Evolutionary conservation across 345 rosid genomes (phyloP), one percentile per base, ranked within the genome.

Genomic region (Populus nigra): DNA sequence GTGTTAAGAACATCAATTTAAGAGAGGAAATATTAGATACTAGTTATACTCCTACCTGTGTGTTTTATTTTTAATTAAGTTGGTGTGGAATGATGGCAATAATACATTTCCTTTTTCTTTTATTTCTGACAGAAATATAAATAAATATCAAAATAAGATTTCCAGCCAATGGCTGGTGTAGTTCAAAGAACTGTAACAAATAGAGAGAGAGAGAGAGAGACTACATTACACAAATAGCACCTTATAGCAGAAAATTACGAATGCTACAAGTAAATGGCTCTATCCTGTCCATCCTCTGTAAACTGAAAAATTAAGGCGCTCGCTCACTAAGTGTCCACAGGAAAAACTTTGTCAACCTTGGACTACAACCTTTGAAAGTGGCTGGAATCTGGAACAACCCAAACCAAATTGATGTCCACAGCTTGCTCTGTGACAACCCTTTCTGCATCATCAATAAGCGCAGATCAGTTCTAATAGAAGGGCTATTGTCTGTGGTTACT

Each of bases 61-160:
- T 33, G 36, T 33, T 33, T 33, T 33, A 33, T 33, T 33, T 33
- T 33, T 5, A 33, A 33, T 33, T 33, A 33, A 33, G 36, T 33
- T 33, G 36, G 36, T 33, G 36, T 53, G 47, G 68, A 17, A 16
- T 45, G 43, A 47, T 50, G 62, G 43, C 62, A 25, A 71, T 36
- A 66, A 77, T 71, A 35, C 18, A 45, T 35, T 11, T 57, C 41
- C 31, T 4, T 68, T 49, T 65, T 57, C 71, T 35, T 82, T 84
- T 79, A 77, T 83, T 84, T 39, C 73, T 69, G 69, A 38, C 41
- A 72, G 49, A 75, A 71, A 78, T 71, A 73, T 72, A 77, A 59
- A 72, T 72, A 79, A 59, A 77, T 75, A 61, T 49, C 55, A 70
- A 41, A 76, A 80, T 25, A 67, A 45, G 57, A 74, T 72, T 71